Evolutionary conservation across 2,329 filamentous ascomycete species (phyloP).

Genomic region (Ophiocordyceps camponoti-floridani): DNA sequence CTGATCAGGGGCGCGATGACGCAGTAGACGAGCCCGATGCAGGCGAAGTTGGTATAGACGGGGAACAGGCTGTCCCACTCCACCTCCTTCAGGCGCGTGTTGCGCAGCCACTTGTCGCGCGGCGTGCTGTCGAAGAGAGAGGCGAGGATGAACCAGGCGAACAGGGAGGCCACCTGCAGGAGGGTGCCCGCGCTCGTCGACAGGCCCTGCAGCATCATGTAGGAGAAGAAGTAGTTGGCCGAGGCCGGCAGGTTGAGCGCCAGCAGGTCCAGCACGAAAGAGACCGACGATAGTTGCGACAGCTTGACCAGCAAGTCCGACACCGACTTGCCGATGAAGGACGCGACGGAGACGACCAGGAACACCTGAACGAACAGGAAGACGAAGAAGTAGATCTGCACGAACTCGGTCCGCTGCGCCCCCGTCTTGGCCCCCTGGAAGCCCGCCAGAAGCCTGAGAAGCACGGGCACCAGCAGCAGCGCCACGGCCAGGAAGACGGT

Average conservation of each 20-base stretch:
- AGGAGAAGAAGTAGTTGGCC: slow-evolving; percentile 95
- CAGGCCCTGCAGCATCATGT: slow-evolving; percentile 89
- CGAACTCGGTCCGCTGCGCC: slow-evolving; percentile 58
- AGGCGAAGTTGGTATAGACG: slow-evolving; percentile 90
- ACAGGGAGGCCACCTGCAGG: slow-evolving; percentile 61
- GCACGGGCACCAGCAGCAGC: slow-evolving; percentile 62
- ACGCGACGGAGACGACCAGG: slow-evolving; percentile 74
- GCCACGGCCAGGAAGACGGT: slow-evolving; percentile 59
- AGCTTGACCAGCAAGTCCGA: slow-evolving; percentile 36
- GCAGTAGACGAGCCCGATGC: slow-evolving; percentile 77
- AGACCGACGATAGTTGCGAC: slow-evolving; percentile 30
- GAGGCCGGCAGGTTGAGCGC: slow-evolving; percentile 69
- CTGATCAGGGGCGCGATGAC: slow-evolving; percentile 81
- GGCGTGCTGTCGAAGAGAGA: slow-evolving; percentile 70
- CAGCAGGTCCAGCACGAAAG: slow-evolving; percentile 50
- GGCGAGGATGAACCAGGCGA: slow-evolving; percentile 67
- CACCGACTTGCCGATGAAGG: slow-evolving; percentile 48
- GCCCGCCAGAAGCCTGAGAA: slow-evolving; percentile 54
- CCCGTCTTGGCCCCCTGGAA: slow-evolving; percentile 72
- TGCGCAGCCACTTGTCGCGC: slow-evolving; percentile 67
- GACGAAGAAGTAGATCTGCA: slow-evolving; percentile 82
- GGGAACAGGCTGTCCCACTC: slow-evolving; percentile 92
- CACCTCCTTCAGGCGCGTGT: slow-evolving; percentile 60
- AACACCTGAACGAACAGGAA: slow-evolving; percentile 95
- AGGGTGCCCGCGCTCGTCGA: slow-evolving; percentile 81